Percentiles rank a stretch among this genome's conserved stretches.
Evolutionary conservation across 2,329 filamentous ascomycete species (phyloP).

Genomic region (Colletotrichum musicola): DNA sequence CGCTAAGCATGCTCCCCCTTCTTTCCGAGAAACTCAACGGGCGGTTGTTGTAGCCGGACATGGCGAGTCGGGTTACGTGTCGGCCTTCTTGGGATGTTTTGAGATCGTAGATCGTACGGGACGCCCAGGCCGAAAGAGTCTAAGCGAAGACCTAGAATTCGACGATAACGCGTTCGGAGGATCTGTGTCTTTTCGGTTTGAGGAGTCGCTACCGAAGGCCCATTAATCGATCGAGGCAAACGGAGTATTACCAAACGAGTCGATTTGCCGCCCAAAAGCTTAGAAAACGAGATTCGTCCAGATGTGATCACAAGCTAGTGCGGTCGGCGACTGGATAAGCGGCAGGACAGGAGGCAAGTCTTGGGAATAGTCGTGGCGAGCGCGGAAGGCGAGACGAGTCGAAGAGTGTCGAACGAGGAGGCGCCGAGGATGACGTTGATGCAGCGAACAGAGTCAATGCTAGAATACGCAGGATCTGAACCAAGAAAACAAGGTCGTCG

Average conservation of each 20-base stretch:
- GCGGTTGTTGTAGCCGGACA: conserved; percentile 58
- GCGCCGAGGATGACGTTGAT: neutral
- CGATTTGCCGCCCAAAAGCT: neutral
- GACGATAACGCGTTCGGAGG: neutral
- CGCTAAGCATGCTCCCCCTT: conserved; percentile 68
- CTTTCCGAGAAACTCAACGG: conserved; percentile 72
- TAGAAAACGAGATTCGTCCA: neutral
- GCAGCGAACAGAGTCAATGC: neutral
- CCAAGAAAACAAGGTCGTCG: neutral
- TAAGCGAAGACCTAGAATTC: neutral
- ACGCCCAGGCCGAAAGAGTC: neutral
- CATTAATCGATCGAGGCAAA: conserved; percentile 13
- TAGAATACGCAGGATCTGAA: neutral
- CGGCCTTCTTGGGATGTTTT: neutral
- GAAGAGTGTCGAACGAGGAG: neutral
- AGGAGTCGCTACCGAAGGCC: conserved; percentile 19
- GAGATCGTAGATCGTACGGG: neutral
- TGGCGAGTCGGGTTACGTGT: conserved; percentile 40
- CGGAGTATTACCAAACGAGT: neutral
- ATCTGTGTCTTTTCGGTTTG: neutral
- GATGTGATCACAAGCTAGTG: neutral
- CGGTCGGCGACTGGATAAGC: neutral
- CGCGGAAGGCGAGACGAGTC: neutral
- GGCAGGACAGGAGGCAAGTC: neutral
- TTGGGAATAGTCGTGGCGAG: conserved; percentile 2